Conservation (phyloP, 495 filamentous ascomycete genomes). For the Aspergillus saccharolyticus region DNA sequence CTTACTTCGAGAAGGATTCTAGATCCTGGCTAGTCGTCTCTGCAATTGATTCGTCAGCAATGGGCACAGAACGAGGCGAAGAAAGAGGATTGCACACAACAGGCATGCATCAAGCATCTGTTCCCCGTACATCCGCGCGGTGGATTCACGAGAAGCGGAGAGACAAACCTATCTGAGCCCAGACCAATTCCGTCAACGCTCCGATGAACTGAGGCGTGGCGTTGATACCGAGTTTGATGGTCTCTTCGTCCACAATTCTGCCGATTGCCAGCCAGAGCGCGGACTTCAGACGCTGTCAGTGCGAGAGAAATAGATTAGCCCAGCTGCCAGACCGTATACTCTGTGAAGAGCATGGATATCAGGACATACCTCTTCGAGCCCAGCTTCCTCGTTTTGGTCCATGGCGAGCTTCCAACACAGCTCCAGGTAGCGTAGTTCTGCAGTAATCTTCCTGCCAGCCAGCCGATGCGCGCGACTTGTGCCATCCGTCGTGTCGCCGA, state of each 20-base stretch:
- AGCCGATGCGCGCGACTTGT: background rate
- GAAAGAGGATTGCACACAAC: no score
- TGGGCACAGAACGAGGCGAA: background rate
- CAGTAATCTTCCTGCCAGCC: no score
- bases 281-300: conserved; percentile 73
- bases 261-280: conserved; percentile 90
- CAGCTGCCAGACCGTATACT: background rate
- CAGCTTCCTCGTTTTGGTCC: conserved; percentile 35
- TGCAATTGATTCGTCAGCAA: conserved; percentile 25
- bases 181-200: conserved; percentile 85
- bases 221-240: conserved; percentile 67
- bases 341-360: background rate
- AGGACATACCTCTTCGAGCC: conserved; percentile 36
- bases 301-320: background rate
- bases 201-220: conserved; percentile 95
- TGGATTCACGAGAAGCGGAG: background rate
- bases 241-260: conserved; percentile 85
- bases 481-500: background rate
- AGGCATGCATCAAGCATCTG: no score
- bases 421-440: no score
- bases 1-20: conserved; percentile 71
- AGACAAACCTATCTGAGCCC: conserved; percentile 74
- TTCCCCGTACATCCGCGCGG: background rate
- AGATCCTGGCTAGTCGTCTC: conserved; percentile 72
- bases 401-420: conserved; percentile 10